phyloP scores from a whole-genome alignment of 106 monocot species.

The Gastrodia elata region DNA sequence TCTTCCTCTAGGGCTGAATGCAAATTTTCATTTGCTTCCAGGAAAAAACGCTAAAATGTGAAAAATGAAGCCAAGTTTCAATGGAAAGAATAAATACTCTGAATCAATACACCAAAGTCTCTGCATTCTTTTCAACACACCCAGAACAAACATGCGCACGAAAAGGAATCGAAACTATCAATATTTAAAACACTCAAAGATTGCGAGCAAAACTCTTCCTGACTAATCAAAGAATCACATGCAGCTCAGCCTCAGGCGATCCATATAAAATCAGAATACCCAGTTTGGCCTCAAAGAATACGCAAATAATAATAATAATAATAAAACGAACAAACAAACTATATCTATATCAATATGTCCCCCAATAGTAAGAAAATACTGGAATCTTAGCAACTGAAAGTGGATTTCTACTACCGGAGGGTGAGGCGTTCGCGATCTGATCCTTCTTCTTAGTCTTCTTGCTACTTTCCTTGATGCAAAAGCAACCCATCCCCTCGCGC shows the following conservation, averaged over 20 bases:
- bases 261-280: not conserved
- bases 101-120: not conserved
- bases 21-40: not conserved
- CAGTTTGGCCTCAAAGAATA: not conserved
- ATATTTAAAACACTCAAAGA: not conserved
- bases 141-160: not conserved
- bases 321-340: not conserved
- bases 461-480: not conserved
- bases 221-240: constrained; percentile 1
- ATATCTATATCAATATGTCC: not conserved
- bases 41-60: not conserved
- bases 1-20: not conserved
- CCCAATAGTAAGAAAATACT: not conserved
- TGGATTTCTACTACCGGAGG: constrained; percentile 3
- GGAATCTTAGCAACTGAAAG: not conserved
- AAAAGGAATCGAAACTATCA: constrained; percentile 1
- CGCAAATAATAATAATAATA: no score
- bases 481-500: constrained; percentile 2
- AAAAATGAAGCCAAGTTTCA: not conserved
- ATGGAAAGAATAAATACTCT: not conserved
- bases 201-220: not conserved
- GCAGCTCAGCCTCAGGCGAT: not conserved
- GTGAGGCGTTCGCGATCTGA: constrained; percentile 3
- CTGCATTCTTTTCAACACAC: not conserved
- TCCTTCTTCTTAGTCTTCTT: constrained; percentile 9